These are phyloP conservation scores for Hirsutella minnesotensis DNA, from an alignment of 2,329 filamentous ascomycete species.

Conservation along the genomic window DNA sequence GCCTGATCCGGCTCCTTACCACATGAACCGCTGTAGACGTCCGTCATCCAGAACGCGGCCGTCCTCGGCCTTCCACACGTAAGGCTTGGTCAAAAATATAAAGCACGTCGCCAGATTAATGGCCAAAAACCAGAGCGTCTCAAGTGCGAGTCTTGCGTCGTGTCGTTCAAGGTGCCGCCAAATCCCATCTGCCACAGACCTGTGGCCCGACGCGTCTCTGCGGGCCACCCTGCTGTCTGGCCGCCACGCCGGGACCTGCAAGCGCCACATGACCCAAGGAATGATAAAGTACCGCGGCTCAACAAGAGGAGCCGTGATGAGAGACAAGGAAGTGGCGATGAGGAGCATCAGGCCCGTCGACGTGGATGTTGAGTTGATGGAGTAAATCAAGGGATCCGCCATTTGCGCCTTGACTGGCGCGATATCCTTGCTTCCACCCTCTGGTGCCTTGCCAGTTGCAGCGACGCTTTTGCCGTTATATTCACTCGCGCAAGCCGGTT, in stretches of 20 bases:
- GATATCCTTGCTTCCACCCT: not conserved
- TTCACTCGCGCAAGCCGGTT: conserved; percentile 6
- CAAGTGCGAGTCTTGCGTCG: conserved; percentile 39
- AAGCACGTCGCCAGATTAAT: conserved; percentile 59
- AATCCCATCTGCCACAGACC: conserved; percentile 1
- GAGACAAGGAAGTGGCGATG: conserved; percentile 59
- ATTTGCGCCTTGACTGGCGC: conserved; percentile 3
- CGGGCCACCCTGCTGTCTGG: conserved; percentile 8
- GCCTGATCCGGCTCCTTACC: conserved; percentile 31
- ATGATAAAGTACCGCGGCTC: conserved; percentile 95
- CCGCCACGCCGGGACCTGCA: conserved; percentile 54
- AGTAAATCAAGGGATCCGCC: conserved; percentile 14
- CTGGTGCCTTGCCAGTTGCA: not conserved
- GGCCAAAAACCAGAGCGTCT: conserved; percentile 56
- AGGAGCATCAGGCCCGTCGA: conserved; percentile 48
- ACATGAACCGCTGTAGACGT: conserved; percentile 68
- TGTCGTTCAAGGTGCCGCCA: conserved; percentile 10
- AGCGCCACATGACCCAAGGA: conserved; percentile 85
- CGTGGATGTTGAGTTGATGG: conserved; percentile 23
- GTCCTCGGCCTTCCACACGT: conserved; percentile 48
- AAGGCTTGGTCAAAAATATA: conserved; percentile 57
- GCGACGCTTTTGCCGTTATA: not conserved
- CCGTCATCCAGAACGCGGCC: conserved; percentile 42
- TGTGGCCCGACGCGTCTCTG: not conserved
- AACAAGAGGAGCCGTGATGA: conserved; percentile 82